Evolutionary conservation across 192 early-diverging fungal genomes (phyloP), one percentile per base, ranked within the genome.

Genomic region (Phlyctochytrium bullatum): DNA sequence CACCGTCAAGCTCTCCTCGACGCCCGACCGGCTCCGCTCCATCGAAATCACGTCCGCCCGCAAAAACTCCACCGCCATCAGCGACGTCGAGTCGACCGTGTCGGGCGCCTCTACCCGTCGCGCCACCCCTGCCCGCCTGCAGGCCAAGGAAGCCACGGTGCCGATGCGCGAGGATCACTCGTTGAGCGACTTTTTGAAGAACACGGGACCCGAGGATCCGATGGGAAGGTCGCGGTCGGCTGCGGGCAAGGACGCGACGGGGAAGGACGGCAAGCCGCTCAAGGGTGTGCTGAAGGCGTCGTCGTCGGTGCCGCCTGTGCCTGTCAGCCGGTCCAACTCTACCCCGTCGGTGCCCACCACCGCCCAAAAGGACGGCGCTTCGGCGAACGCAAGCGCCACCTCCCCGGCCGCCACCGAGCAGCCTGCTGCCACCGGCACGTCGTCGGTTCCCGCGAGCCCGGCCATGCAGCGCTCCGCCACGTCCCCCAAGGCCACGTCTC

Each of bases 141-240:
- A 10, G 12, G 54, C 54, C 20, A 57, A 57, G 54, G 40, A 47
- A 20, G 54, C 54, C 14, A 28, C 54, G 4, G 54, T 57, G 16
- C 4, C 12, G 12, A 10, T 25, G 14, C 10, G 25, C 4, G 27
- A 28, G 16, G 54, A 57, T 57, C 16, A 57, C 54, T 10, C 12
- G 10, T 25, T 57, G 12, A 27, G 10, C 20, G 54, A 57, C 12
- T 57, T 57, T 25, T 25, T 57, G 14, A 57, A 57, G 20, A 57
- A 10, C 4, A 57, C 54, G 54, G 54, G 54, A 28, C 54, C 54
- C 6, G 54, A 57, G 54, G 54, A 57, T 57, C 12, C 27, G 12
- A 47, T 14, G 40, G 40, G 40, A 47, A n/a, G n/a, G n/a, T n/a
- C n/a, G n/a, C n/a, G n/a, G n/a, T n/a, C n/a, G n/a, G n/a, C n/a